Conservation (phyloP, 228 moss, liverwort and hornwort genomes). For the Sphagnum magellanicum region DNA sequence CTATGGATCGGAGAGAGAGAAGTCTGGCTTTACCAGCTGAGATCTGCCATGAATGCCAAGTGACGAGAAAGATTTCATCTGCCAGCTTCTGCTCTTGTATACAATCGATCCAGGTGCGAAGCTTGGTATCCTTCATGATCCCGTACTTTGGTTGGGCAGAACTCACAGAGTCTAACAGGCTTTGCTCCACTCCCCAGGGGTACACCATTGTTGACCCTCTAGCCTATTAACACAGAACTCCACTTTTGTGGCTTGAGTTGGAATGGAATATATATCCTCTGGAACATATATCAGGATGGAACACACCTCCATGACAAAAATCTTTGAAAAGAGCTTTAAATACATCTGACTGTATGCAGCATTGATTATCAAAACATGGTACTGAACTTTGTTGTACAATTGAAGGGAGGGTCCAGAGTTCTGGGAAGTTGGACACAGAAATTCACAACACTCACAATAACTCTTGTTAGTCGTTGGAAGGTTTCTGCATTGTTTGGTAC, state of each 20-base stretch:
- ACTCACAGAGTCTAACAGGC: slow-evolving; percentile 35
- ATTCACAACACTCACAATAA: slow-evolving; percentile 25
- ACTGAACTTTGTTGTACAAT: too few species aligned
- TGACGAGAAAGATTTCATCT: slow-evolving; percentile 55
- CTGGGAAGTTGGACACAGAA: too few species aligned
- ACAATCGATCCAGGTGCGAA: slow-evolving; percentile 58
- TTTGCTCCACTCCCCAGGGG: slow-evolving; percentile 56
- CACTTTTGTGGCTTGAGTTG: background rate
- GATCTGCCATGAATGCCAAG: slow-evolving; percentile 63
- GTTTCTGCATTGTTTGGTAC: slow-evolving; percentile 28
- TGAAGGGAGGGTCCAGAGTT: too few species aligned
- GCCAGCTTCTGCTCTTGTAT: slow-evolving; percentile 61
- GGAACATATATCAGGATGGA: background rate
- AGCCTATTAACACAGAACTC: slow-evolving; percentile 17
- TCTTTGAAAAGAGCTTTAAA: too few species aligned
- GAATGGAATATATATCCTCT: background rate
- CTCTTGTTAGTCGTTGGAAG: slow-evolving; percentile 37
- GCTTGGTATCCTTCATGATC: slow-evolving; percentile 35
- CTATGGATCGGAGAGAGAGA: background rate
- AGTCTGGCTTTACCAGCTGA: slow-evolving; percentile 23
- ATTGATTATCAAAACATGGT: too few species aligned
- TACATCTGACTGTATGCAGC: too few species aligned
- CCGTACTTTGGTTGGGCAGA: slow-evolving; percentile 42
- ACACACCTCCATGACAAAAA: too few species aligned
- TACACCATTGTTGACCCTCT: slow-evolving; percentile 50